Base-by-base conservation (phyloP, 306 rosid genomes). In the Oemleria cerasiformis region DNA sequence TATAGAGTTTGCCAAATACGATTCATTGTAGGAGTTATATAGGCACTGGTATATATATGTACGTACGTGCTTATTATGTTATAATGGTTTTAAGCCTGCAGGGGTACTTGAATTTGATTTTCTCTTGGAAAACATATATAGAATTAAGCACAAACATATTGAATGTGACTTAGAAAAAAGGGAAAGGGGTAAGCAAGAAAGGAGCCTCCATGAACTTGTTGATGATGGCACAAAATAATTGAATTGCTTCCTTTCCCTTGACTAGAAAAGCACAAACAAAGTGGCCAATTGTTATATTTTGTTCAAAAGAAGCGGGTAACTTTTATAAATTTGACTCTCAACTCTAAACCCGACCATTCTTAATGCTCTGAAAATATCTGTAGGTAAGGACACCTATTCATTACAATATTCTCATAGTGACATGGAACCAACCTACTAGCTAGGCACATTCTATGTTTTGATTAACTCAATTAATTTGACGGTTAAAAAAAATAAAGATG, bases 241-340 rank as follows among this genome's bases (percentile, higher is more conserved):
- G 25, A 53, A 20, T n/a, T 66, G 25, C 53, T 41, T 70, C 65
- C 54, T 45, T 40, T 14, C 23, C 12, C 9, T 68, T 41, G 73
- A 70, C 64, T 9, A 21, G 23, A 17, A 70, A 11, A 70, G 40
- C 66, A 17, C 25, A 41, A 5, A 41, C 5, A 21, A 69, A 69
- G 10, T 69, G 40, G 44, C 12, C 11, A 34, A 53, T 68, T 68
- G 50, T 12, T 30, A 19, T 38, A 43, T 51, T 54, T 53, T 39
- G 34, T 39, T 34, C 39, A 51, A 69, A 39, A 38, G 17, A 47
- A 36, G 48, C 65, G 34, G 43, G 6, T 61, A 60, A 34, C 13
- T 60, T 36, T 60, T 0, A 39, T 36, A 13, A 68, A 38, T 51
- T 25, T 25, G 30, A 25, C 30, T 25, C 30, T 25, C 13, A 3